Conservation (phyloP, 495 filamentous ascomycete species). For the Pseudotulostoma volvatum region DNA sequence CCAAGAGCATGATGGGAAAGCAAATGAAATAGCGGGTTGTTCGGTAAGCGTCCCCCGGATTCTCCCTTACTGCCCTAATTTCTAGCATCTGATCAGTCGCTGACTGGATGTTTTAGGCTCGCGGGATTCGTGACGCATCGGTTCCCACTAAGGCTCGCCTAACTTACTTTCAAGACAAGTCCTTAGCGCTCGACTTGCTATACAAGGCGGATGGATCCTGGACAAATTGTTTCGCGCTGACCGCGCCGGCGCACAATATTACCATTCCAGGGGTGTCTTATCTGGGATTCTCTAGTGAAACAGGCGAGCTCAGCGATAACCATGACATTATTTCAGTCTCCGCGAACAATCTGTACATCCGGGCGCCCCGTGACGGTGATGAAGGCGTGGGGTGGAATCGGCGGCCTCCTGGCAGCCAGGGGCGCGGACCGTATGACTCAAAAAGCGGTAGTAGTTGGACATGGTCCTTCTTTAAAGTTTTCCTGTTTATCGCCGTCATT, state of each 20-base stretch:
- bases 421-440: constrained; percentile 14
- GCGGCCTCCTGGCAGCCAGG: constrained; percentile 11
- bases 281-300: constrained; percentile 89
- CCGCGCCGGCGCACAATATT: constrained; percentile 44
- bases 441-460: constrained; percentile 62
- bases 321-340: constrained; percentile 88
- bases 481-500: constrained; percentile 54
- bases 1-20: constrained; percentile 88
- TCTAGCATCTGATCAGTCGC: not conserved
- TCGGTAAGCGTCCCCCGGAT: constrained; percentile 40
- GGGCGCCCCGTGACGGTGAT: constrained; percentile 14
- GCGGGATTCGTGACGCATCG: constrained; percentile 65
- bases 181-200: constrained; percentile 75
- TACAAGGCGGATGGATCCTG: constrained; percentile 83
- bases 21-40: constrained; percentile 83
- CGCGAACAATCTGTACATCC: constrained; percentile 71
- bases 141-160: constrained; percentile 72
- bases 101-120: constrained; percentile 34
- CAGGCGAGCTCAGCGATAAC: constrained; percentile 91
- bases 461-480: constrained; percentile 80
- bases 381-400: constrained; percentile 8
- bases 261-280: constrained; percentile 83
- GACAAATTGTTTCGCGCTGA: constrained; percentile 71
- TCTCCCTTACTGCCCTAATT: not conserved
- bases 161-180: constrained; percentile 95